Evolutionary conservation across 805 yeast species (phyloP).

Genomic region (Kluyveromyces lactis): DNA sequence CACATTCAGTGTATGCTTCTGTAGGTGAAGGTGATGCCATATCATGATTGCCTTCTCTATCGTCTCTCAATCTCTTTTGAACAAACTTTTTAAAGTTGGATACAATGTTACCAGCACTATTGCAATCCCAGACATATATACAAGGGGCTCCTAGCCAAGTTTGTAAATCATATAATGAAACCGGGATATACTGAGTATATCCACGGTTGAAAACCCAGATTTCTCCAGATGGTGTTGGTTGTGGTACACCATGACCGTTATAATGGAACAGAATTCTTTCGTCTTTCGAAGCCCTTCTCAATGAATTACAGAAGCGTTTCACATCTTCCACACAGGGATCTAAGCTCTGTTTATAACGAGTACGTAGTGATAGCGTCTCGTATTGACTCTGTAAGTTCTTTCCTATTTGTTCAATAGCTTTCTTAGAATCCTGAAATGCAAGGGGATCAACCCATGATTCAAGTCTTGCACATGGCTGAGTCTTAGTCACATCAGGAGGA

Average conservation of each 20-base stretch:
- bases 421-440: slow-evolving; percentile 71
- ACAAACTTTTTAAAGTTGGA: slow-evolving; percentile 84
- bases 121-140: slow-evolving; percentile 89
- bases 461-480: slow-evolving; percentile 83
- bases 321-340: slow-evolving; percentile 96
- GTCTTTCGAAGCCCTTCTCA: slow-evolving; percentile 85
- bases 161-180: slow-evolving; percentile 87
- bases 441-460: slow-evolving; percentile 95
- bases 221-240: slow-evolving; percentile 93
- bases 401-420: slow-evolving; percentile 87
- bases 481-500: slow-evolving; percentile 91
- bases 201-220: slow-evolving; percentile 98
- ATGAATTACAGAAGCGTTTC: slow-evolving; percentile 80
- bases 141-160: slow-evolving; percentile 98
- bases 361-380: slow-evolving; percentile 78
- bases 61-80: slow-evolving; percentile 82
- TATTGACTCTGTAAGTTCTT: slow-evolving; percentile 81
- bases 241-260: slow-evolving; percentile 98
- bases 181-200: slow-evolving; percentile 95
- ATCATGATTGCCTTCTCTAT: slow-evolving; percentile 48
- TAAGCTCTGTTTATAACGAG: slow-evolving; percentile 81
- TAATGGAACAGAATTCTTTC: slow-evolving; percentile 91
- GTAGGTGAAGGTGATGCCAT: slow-evolving; percentile 36
- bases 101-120: slow-evolving; percentile 88
- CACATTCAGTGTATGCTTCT: slow-evolving; percentile 65